phyloP scores from a whole-genome alignment of 169 alveolate genomes.

The Neospora caninum region DNA sequence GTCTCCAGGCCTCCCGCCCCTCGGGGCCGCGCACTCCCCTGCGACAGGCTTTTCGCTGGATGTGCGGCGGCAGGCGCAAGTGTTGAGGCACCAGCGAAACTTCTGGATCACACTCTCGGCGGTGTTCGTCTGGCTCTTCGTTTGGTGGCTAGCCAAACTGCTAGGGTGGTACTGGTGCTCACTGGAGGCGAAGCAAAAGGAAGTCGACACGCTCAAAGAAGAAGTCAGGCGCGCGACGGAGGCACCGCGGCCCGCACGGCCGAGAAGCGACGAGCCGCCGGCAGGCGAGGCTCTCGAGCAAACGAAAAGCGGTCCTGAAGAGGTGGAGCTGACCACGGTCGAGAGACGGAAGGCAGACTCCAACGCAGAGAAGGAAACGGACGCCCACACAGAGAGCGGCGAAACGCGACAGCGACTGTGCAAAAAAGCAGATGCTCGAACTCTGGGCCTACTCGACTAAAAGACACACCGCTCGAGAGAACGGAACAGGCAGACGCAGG shows the following conservation, averaged over 20 bases:
- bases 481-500: no score
- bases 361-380: not conserved
- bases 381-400: not conserved
- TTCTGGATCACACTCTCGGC: slow-evolving; percentile 35
- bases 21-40: not conserved
- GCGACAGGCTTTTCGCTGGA: not conserved
- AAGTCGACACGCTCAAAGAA: not conserved
- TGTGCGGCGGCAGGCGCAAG: slow-evolving; percentile 28
- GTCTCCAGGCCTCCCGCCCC: not conserved
- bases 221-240: no score
- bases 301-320: no score
- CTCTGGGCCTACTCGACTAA: not conserved
- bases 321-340: no score
- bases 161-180: slow-evolving; percentile 18
- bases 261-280: no score
- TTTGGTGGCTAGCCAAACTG: not conserved
- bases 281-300: no score
- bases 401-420: not conserved
- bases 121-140: slow-evolving; percentile 31
- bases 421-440: not conserved
- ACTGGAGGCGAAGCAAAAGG: not conserved
- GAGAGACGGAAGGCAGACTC: no score
- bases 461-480: not conserved
- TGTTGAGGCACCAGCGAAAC: slow-evolving; percentile 21
- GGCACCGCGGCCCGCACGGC: no score